These are phyloP conservation scores for Leccinum variicolor DNA, from an alignment of 768 basidiomycete species.

Conservation along the genomic window DNA sequence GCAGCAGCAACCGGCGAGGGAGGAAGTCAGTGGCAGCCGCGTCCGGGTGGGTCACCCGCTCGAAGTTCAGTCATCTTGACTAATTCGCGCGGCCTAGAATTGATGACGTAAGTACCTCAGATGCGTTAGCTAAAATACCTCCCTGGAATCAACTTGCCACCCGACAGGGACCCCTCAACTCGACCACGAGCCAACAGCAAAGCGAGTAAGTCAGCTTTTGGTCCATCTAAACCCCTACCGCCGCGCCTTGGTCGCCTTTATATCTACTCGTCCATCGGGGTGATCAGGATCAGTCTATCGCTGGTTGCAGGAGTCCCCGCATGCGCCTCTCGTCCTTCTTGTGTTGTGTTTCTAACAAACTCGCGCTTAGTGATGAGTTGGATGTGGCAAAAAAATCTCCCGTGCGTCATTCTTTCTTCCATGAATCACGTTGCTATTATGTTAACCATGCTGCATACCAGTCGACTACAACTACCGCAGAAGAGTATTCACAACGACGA, in stretches of 20 bases:
- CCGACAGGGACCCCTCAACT: constrained; percentile 26
- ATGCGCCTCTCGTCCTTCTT: constrained; percentile 63
- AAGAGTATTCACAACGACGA: constrained; percentile 48
- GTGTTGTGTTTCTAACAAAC: constrained; percentile 60
- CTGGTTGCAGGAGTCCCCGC: constrained; percentile 31
- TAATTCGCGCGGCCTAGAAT: constrained; percentile 16
- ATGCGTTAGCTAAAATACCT: constrained; percentile 18
- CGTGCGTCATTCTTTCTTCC: constrained; percentile 20
- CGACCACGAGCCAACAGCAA: constrained; percentile 19
- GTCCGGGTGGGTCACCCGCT: constrained; percentile 10
- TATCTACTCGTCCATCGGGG: constrained; percentile 14
- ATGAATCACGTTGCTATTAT: neutral
- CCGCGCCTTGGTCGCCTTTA: constrained; percentile 11
- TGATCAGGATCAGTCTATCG: constrained; percentile 22
- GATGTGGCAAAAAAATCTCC: constrained; percentile 31
- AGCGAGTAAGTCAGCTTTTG: constrained; percentile 31
- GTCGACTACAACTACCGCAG: constrained; percentile 4
- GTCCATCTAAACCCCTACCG: constrained; percentile 13
- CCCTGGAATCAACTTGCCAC: constrained; percentile 9
- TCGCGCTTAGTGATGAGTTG: constrained; percentile 49
- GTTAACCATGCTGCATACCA: constrained; percentile 1
- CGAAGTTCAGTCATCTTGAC: too few relatives aligned
- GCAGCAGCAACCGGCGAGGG: constrained; percentile 10
- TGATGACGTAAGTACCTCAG: constrained; percentile 31
- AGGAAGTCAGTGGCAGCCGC: constrained; percentile 14